Evolutionary conservation across 768 basidiomycete species (phyloP), one percentile per base, ranked within the genome.

Genomic region (Leccinellum rugosiceps): DNA sequence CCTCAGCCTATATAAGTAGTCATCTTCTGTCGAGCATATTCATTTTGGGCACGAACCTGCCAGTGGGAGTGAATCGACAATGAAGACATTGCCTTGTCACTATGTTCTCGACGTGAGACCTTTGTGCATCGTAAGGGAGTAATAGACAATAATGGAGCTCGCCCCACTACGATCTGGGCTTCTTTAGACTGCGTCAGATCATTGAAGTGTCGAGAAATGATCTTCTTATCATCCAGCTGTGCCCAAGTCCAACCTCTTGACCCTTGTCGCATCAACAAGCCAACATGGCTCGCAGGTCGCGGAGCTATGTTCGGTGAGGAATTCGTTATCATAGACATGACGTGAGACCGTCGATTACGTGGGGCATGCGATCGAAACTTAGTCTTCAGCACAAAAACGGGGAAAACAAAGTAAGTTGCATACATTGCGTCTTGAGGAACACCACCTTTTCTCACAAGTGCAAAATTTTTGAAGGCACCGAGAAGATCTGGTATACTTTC

Each of bases 1-100:
- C 91, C 91, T 92, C 56, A 4, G 8, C 23, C n/a, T n/a, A n/a
- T n/a, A 19, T 3, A 8, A 46, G 23, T 9, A 25, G 63, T 72
- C 53, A 72, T 35, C 5, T 9, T 50, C 30, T 45, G 47, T 51
- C 21, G 57, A 50, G 30, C 58, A 53, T 25, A 3, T 23, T 25
- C 35, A 28, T 53, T 15, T 60, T 46, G 34, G 25, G n/a, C 32
- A 60, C 70, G 21, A 58, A 89, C 90, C 90, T 83, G 90, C 89
- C 65, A 90, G 91, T 83, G 90, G 89, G 65, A 90, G 91, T 4
- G 85, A 83, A 67, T 91, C 90, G 10, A 91, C 83, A 61, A 88
- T 89, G 74, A 88, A 90, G 30, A 82, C 82, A 55, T 78, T 91
- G 66, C 90, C 81, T 38, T 78, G 70, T 85, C 83, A 87, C 0